Base-by-base conservation (phyloP, 805 yeast species). In the Kazachstania taianensis region DNA sequence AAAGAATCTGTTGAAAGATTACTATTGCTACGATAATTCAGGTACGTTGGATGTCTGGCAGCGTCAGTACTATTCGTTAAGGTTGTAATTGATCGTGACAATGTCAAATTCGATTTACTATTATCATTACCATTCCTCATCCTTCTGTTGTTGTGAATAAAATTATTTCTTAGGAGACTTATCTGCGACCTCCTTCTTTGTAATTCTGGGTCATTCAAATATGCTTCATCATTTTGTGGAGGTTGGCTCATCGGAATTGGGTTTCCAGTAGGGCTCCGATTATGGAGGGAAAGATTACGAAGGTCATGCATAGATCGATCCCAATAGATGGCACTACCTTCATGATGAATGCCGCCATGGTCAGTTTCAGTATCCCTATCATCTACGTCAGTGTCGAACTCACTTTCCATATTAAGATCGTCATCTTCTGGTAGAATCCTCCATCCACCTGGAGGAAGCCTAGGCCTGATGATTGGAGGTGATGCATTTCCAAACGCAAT, bases 371-470 rank as follows among this genome's bases (percentile, higher is more conserved):
- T 13, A 10, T 28, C 14, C 7, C 27, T 19, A 7, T 35, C 38
- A 17, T 27, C 30, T 23, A 23, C 33, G 8, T 15, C 28, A 3
- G 39, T 36, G 6, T 25, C 24, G 14, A 36, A 35, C 1, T 45
- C 46, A n/a, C n/a, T n/a, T n/a, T n/a, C n/a, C n/a, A n/a, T n/a
- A n/a, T n/a, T n/a, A n/a, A n/a, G n/a, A n/a, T n/a, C n/a, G 7
- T 43, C 43, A 8, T 42, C 53, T 25, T 54, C 50, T 10, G 52
- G 51, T 24, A 57, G 39, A 2, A 57, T 27, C 38, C 61, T 44
- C 62, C 62, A 57, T 2, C 57, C 57, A 28, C 62, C 62, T 7
- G 58, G 58, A 3, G 59, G 59, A 29, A 51, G 39, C 28, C 45
- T 38, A n/a, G 62, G 60, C 8, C 45, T 39, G 7, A 44, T 36